Conservation (phyloP, 2,329 filamentous ascomycete species). For the Chrysosporium keratinophilum region DNA sequence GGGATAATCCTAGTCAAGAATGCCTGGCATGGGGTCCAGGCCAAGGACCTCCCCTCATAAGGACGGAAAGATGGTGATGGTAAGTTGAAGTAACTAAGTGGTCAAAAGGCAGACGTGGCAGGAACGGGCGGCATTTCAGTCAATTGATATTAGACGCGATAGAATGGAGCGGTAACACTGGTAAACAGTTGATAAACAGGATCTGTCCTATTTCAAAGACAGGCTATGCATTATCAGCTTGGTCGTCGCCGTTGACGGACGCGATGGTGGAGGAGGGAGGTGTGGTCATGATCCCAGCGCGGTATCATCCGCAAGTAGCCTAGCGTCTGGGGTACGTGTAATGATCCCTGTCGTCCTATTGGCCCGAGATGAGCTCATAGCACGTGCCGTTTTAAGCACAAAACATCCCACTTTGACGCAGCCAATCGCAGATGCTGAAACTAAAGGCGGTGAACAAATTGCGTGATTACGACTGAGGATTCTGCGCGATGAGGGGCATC, state of each 20-base stretch:
- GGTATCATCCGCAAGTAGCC: slow-evolving; percentile 10
- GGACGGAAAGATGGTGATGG: background rate
- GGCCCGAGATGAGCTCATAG: slow-evolving; percentile 11
- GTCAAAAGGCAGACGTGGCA: too few species aligned
- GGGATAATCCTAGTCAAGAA: background rate
- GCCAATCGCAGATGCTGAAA: slow-evolving; percentile 21
- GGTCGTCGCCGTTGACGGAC: too few species aligned
- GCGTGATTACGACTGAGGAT: slow-evolving; percentile 8
- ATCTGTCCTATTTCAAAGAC: too few species aligned
- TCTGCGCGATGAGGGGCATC: slow-evolving; percentile 20
- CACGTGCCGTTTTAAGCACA: slow-evolving; percentile 12
- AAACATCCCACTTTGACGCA: slow-evolving; percentile 21
- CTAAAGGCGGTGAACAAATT: background rate
- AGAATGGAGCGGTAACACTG: too few species aligned
- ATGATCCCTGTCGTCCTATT: background rate
- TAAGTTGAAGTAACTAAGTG: too few species aligned
- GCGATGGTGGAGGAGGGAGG: too few species aligned
- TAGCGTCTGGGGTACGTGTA: background rate
- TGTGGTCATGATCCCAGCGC: too few species aligned
- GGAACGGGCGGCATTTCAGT: too few species aligned
- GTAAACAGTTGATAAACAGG: too few species aligned
- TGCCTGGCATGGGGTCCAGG: background rate
- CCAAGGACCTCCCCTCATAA: background rate
- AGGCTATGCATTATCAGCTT: too few species aligned
- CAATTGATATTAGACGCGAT: too few species aligned